Conservation (phyloP, 2,329 filamentous ascomycete genomes). For the Lecanicillium sp. region DNA sequence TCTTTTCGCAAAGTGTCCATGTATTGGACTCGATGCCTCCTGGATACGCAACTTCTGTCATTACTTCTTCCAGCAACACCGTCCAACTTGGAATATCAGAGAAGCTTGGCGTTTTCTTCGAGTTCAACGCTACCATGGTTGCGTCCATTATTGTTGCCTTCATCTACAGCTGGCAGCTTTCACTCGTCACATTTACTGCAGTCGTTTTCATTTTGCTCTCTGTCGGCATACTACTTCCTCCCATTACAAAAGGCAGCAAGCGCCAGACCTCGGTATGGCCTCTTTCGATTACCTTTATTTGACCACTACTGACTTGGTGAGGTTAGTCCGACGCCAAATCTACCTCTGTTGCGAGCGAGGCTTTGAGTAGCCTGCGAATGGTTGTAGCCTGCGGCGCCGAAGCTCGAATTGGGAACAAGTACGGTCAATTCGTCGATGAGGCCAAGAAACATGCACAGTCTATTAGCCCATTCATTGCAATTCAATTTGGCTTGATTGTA, state of each 20-base stretch:
- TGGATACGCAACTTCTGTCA: slow-evolving; percentile 43
- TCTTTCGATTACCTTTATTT: too few species aligned
- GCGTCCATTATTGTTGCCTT: slow-evolving; percentile 48
- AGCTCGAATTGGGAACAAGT: slow-evolving; percentile 42
- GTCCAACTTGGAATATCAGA: slow-evolving; percentile 49
- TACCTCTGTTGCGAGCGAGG: slow-evolving; percentile 52
- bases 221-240: slow-evolving; percentile 42
- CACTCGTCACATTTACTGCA: slow-evolving; percentile 49
- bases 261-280: too few species aligned
- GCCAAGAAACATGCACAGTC: slow-evolving; percentile 40
- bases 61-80: slow-evolving; percentile 44
- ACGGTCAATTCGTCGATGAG: slow-evolving; percentile 45
- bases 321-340: slow-evolving; percentile 46
- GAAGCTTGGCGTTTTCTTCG: slow-evolving; percentile 36
- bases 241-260: slow-evolving; percentile 43
- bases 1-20: slow-evolving; percentile 42
- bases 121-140: slow-evolving; percentile 40
- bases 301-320: slow-evolving; percentile 7
- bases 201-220: slow-evolving; percentile 47
- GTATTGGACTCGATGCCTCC: slow-evolving; percentile 41
- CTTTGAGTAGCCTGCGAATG: slow-evolving; percentile 52
- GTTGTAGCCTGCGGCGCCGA: slow-evolving; percentile 56
- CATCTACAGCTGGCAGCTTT: slow-evolving; percentile 48
- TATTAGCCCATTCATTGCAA: slow-evolving; percentile 41
- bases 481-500: slow-evolving; percentile 44